phyloP scores from a whole-genome alignment of 768 basidiomycete species.

The Cantharellus anzutake region DNA sequence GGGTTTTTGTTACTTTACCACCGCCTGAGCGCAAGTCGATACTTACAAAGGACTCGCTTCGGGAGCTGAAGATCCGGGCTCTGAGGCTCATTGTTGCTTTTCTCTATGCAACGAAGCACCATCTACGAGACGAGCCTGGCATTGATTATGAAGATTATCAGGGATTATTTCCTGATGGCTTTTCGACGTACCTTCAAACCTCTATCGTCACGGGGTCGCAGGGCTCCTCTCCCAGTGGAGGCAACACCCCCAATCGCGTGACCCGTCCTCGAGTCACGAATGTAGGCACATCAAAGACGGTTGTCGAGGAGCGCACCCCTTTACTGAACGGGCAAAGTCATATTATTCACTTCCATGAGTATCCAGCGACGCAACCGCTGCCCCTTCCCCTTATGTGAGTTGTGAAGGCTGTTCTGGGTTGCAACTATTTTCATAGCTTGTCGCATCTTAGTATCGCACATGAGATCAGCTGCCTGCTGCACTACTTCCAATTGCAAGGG shows the following conservation, averaged over 20 bases:
- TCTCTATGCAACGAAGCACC: conserved; percentile 56
- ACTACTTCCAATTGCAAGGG: conserved; percentile 59
- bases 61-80: conserved; percentile 38
- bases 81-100: conserved; percentile 52
- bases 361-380: conserved; percentile 39
- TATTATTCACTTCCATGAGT: conserved; percentile 40
- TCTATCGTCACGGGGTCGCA: not conserved
- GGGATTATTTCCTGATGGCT: conserved; percentile 44
- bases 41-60: conserved; percentile 8
- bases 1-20: conserved; percentile 59
- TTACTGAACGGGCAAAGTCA: conserved; percentile 37
- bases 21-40: not conserved
- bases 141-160: conserved; percentile 45
- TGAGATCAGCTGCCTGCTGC: conserved; percentile 51
- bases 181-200: conserved; percentile 20
- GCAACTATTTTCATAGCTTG: not conserved
- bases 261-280: not conserved
- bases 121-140: conserved; percentile 37
- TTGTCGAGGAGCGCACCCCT: conserved; percentile 27
- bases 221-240: no score
- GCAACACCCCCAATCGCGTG: not conserved
- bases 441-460: conserved; percentile 47
- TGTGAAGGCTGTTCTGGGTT: conserved; percentile 25
- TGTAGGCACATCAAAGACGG: not conserved
- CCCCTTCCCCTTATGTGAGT: conserved; percentile 64